These are phyloP conservation scores for Suhomyces bokatorum DNA, from an alignment of 1,139 yeast genomes.

Conservation along the genomic window DNA sequence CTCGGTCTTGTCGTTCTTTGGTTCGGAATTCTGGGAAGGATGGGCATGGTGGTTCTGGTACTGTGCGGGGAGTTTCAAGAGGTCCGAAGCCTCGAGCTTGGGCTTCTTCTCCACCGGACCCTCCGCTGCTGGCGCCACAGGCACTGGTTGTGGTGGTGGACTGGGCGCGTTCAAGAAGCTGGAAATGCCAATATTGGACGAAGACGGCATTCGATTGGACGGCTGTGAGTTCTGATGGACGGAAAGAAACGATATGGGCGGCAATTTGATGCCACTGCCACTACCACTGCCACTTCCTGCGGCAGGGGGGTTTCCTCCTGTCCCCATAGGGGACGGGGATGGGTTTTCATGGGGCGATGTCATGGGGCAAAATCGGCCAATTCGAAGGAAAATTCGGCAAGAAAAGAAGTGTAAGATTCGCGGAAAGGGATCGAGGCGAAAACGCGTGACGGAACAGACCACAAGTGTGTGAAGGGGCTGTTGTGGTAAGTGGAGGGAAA, in stretches of 20 bases:
- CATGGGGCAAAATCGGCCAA: slow-evolving; percentile 1
- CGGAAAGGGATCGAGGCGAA: neutral
- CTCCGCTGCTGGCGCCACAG: neutral
- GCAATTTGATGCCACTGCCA: slow-evolving; percentile 24
- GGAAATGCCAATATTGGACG: slow-evolving; percentile 24
- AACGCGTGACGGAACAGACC: neutral
- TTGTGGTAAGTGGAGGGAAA: neutral
- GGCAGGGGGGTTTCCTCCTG: too few relatives aligned
- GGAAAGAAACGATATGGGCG: slow-evolving; percentile 32
- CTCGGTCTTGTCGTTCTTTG: too few relatives aligned
- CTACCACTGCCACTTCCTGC: neutral
- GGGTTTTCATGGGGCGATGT: slow-evolving; percentile 10
- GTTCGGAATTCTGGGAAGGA: too few relatives aligned
- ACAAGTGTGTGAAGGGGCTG: neutral
- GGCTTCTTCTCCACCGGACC: slow-evolving; percentile 5
- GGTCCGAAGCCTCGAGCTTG: slow-evolving; percentile 1
- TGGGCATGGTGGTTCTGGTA: too few relatives aligned
- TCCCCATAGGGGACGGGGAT: too few relatives aligned
- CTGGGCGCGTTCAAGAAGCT: slow-evolving; percentile 18
- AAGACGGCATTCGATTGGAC: slow-evolving; percentile 20
- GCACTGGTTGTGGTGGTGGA: slow-evolving; percentile 8
- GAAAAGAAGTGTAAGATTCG: too few relatives aligned
- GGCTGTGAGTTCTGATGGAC: slow-evolving; percentile 15
- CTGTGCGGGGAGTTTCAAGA: neutral
- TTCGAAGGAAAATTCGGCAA: neutral